A percentile compares a stretch with the other conserved stretches of the same genome.
Conservation (phyloP, 768 basidiomycete genomes). For the Lactarius pseudohatsudake region DNA sequence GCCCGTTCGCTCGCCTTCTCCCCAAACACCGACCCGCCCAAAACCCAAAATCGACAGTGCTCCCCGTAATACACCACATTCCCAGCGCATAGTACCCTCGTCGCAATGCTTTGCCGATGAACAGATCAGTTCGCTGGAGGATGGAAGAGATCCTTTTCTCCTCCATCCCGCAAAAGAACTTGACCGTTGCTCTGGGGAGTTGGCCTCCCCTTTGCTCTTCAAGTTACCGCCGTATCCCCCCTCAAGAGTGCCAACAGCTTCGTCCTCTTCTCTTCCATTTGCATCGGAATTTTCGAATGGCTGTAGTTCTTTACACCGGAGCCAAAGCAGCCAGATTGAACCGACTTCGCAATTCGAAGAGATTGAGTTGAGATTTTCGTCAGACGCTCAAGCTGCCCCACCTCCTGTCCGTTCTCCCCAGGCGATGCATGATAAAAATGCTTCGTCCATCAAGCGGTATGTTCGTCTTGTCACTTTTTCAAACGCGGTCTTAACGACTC, state of each 20-base stretch:
- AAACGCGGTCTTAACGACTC: neutral
- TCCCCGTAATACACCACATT: conserved; percentile 18
- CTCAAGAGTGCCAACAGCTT: neutral
- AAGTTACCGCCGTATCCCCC: neutral
- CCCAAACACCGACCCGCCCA: conserved; percentile 16
- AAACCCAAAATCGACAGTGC: neutral
- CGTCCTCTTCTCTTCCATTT: neutral
- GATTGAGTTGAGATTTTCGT: conserved; percentile 7
- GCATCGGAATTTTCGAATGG: neutral
- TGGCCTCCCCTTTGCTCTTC: neutral
- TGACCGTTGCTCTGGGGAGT: neutral
- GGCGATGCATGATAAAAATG: neutral
- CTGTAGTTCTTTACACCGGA: neutral
- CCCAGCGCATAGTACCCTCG: conserved; percentile 26
- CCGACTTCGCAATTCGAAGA: conserved; percentile 26
- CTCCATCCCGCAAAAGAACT: neutral
- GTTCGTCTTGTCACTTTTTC: neutral
- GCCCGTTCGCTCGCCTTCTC: neutral
- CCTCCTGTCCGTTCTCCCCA: neutral
- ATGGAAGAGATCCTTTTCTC: conserved; percentile 1
- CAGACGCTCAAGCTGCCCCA: neutral
- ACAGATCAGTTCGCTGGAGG: neutral
- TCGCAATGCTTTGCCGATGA: conserved; percentile 25
- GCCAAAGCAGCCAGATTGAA: conserved; percentile 18
- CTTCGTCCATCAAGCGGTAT: conserved; percentile 8